phyloP scores from a whole-genome alignment of 305 asterid genomes.

The Rubia occidens region DNA sequence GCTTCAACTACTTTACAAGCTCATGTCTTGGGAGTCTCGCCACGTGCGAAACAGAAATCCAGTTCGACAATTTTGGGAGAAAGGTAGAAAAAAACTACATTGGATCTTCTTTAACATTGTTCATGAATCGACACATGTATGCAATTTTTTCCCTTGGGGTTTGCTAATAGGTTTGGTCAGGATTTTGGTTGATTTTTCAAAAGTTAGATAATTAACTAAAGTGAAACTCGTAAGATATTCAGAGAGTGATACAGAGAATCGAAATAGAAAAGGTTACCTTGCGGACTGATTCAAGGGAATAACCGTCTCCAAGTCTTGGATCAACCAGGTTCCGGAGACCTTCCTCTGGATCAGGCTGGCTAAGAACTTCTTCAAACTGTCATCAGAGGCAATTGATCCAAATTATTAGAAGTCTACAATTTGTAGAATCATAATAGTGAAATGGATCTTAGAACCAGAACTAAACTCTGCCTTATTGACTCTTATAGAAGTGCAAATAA shows the following conservation, averaged over 20 bases:
- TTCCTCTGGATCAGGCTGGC: constrained; percentile 40
- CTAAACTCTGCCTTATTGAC: background rate
- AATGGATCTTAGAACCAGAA: background rate
- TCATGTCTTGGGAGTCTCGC: background rate
- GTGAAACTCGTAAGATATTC: background rate
- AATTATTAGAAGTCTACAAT: background rate
- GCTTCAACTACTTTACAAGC: background rate
- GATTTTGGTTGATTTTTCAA: background rate
- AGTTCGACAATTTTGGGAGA: background rate
- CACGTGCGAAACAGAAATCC: background rate
- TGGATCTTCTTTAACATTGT: too few relatives aligned
- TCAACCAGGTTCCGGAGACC: constrained; percentile 51
- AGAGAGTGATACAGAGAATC: background rate
- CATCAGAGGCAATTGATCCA: constrained; percentile 1
- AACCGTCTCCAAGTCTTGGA: constrained; percentile 66
- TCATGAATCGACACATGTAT: too few relatives aligned
- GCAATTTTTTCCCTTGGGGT: too few relatives aligned
- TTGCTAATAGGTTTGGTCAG: background rate
- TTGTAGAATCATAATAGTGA: background rate
- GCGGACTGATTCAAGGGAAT: constrained; percentile 57
- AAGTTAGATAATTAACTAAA: background rate
- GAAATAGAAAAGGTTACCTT: constrained; percentile 34
- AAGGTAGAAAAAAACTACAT: background rate
- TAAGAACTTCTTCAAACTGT: constrained; percentile 82
- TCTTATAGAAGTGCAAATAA: background rate